Conservation (phyloP, 2,329 filamentous ascomycete species). For the Zymoseptoria crescenta region DNA sequence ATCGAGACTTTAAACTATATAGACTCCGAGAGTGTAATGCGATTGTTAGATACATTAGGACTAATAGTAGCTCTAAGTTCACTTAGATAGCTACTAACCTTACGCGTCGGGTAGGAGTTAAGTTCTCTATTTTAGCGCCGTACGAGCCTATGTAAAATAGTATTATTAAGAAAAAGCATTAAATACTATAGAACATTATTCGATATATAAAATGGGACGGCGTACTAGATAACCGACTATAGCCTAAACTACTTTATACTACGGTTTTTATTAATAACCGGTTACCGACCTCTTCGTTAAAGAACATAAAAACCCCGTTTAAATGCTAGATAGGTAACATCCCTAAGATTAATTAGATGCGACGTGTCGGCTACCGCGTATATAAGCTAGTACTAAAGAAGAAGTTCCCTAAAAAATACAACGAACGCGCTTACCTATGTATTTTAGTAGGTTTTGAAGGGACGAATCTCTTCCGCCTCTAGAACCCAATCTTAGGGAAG, state of each 20-base stretch:
- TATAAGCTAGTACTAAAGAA: conserved; percentile 2
- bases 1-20: too few species aligned
- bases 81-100: not conserved
- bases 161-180: not conserved
- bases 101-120: too few species aligned
- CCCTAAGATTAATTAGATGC: not conserved
- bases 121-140: not conserved
- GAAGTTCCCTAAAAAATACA: conserved; percentile 1
- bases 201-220: not conserved
- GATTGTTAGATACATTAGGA: not conserved
- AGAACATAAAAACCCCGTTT: not conserved
- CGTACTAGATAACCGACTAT: not conserved
- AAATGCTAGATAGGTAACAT: not conserved
- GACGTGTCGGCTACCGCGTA: not conserved
- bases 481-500: not conserved
- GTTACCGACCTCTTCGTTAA: not conserved
- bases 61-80: not conserved
- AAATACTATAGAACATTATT: conserved; percentile 1
- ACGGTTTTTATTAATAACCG: not conserved
- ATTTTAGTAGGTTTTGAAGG: not conserved
- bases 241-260: not conserved
- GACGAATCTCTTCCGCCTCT: not conserved
- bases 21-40: not conserved
- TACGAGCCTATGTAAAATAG: not conserved
- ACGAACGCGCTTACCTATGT: not conserved